phyloP scores from a whole-genome alignment of 371 early-diverging fungal species.

The Chytridiales sp. region DNA sequence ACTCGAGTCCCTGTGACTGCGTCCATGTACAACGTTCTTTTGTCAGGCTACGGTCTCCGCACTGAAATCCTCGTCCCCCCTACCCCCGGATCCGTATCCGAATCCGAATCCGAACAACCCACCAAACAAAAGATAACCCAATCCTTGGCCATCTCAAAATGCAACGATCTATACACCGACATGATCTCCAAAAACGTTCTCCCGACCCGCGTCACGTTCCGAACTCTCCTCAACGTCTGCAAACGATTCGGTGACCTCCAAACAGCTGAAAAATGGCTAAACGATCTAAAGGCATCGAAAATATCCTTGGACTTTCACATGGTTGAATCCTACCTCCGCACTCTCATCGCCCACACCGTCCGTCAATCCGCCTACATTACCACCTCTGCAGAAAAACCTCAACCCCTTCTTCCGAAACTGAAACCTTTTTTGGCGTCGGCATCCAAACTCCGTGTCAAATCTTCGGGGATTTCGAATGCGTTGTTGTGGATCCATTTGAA shows the following conservation, averaged over 20 bases:
- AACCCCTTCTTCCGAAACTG: not conserved
- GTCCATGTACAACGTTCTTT: conserved; percentile 2
- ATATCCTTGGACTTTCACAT: not conserved
- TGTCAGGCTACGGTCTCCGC: not conserved
- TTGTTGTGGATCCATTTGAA: not conserved
- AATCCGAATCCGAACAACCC: not conserved
- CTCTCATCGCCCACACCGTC: not conserved
- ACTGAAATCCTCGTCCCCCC: not conserved
- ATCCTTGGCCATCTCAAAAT: too few species aligned
- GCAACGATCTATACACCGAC: too few species aligned
- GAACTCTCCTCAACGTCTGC: too few species aligned
- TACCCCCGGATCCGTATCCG: not conserved
- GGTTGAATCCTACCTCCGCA: not conserved
- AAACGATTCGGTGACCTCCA: too few species aligned
- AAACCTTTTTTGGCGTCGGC: not conserved
- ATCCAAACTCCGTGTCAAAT: not conserved
- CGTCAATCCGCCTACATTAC: not conserved
- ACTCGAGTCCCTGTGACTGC: not conserved
- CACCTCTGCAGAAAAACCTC: not conserved
- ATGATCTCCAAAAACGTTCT: too few species aligned
- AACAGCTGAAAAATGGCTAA: too few species aligned
- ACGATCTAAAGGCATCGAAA: too few species aligned
- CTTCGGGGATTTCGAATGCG: not conserved
- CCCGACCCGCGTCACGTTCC: too few species aligned
- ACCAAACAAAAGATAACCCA: not conserved